Base-by-base conservation (phyloP, 345 rosid genomes). In the Cardamine occulta region DNA sequence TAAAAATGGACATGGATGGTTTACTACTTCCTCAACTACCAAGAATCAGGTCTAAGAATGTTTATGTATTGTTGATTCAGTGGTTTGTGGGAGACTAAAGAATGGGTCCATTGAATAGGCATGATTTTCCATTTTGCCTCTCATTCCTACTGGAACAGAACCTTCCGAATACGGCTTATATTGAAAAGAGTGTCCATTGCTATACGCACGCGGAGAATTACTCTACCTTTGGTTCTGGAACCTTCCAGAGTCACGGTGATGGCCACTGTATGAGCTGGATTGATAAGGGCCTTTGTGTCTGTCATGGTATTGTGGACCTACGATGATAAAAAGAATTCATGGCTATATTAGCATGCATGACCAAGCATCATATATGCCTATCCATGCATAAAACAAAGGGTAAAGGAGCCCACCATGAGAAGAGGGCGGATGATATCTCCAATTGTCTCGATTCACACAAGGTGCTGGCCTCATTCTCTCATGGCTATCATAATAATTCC, bases 391-490 rank as follows among this genome's bases (percentile, higher is more conserved):
- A 4, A 8, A 10, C 35, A 18, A 44, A 9, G 37, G 23, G 28
- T 7, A 18, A n/a, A 62, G 68, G 56, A 60, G 31, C 81, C 75
- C 72, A 93, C 98, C 98, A 52, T 85, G 79, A 80, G 78, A 87
- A 39, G 86, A 76, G 53, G 85, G 82, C 11, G 85, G 76, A 63
- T 80, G 82, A 82, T 68, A 82, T 81, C 91, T 88, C 93, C 98
- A 89, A 79, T 77, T 79, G 59, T 89, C 96, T 63, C 85, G 75
- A 47, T 6, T 49, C 28, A 89, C 96, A 63, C 78, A 82, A 12
- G 97, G 86, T 45, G 79, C 79, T 8, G 75, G 84, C 77, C 86
- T 85, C 93, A 84, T 80, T 87, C 97, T 88, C 63, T 93, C 93
- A 54, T 85, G 93, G 78, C 86, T 80, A 73, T 83, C 80, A 79